Evolutionary conservation across 306 rosid genomes (phyloP).

Genomic region (Argentina anserina): DNA sequence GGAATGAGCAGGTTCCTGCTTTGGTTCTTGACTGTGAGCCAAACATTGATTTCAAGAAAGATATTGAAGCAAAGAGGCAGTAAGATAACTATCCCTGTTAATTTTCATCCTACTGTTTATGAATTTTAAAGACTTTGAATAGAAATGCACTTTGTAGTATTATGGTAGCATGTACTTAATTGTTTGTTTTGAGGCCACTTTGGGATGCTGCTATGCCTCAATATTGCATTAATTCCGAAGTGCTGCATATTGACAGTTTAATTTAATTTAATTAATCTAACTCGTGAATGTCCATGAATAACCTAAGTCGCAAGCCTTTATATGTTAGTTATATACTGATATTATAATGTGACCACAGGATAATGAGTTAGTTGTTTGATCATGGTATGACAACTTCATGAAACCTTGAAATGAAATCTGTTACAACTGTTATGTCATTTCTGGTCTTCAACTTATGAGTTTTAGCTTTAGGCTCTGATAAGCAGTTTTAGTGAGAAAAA

Average conservation of each 20-base stretch:
- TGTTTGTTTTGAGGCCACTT: neutral
- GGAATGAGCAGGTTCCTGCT: conserved; percentile 77
- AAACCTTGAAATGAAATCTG: neutral
- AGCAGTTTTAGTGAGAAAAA: neutral
- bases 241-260: neutral
- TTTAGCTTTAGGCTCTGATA: neutral
- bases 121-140: neutral
- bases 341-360: neutral
- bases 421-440: neutral
- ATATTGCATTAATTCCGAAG: neutral
- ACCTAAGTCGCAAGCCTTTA: neutral
- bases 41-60: conserved; percentile 94
- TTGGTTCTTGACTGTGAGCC: conserved; percentile 97
- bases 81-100: conserved; percentile 36
- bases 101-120: neutral
- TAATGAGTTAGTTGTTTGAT: neutral
- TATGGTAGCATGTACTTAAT: neutral
- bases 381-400: neutral
- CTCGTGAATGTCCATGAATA: neutral
- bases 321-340: neutral
- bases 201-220: neutral
- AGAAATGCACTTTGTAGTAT: neutral
- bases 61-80: conserved; percentile 90
- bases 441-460: neutral
- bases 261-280: neutral